Base-by-base conservation (phyloP, 2,329 filamentous ascomycete genomes). In the Cercospora berteroae region DNA sequence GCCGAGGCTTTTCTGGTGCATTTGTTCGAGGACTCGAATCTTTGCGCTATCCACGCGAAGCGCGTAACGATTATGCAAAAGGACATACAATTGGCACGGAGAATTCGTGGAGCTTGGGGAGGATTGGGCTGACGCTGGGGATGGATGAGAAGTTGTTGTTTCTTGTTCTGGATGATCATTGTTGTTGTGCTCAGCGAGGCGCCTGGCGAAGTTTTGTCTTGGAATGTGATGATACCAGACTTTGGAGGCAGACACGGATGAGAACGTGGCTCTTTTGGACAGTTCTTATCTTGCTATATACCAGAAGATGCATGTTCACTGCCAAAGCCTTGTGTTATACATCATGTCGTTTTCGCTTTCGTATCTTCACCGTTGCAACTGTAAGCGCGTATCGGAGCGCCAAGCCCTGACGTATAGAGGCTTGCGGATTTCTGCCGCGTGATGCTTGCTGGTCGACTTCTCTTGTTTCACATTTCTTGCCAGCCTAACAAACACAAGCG, bases 41-140 rank as follows among this genome's bases (percentile, higher is more conserved):
- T 97, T 63, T 98, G 94, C 85, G 94, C 95, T 79, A 97, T 98
- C 82, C 95, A 98, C 85, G 94, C 95, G 84, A 98, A 98, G 89
- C 93, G 95, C 85, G 95, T 98, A 79, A 98, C 94, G 79, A 98
- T 98, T 83, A 94, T 94, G 83, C 90, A 89, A 80, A 97, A 97
- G 87, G 94, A 97, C 78, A 97, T 98, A 80, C 94, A 98, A 85
- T 89, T 98, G 60, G 94, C 94, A 78, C 91, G 95, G 76, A 92
- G 95, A 79, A 92, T 99, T 79, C 92, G 95, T 78, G 95, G 95
- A 74, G 94, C 80, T 8, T 83, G 81, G 81, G 81, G 82, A 7
- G 80, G 71, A 13, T 65, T 73, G 60, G 71, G 71, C 29, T 58
- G 12, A 57, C 27, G 44, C 27, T 42, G 39, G 29, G 31, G 12